Base-by-base conservation (phyloP, 2,329 filamentous ascomycete species). In the Scolecobasidium constrictum region DNA sequence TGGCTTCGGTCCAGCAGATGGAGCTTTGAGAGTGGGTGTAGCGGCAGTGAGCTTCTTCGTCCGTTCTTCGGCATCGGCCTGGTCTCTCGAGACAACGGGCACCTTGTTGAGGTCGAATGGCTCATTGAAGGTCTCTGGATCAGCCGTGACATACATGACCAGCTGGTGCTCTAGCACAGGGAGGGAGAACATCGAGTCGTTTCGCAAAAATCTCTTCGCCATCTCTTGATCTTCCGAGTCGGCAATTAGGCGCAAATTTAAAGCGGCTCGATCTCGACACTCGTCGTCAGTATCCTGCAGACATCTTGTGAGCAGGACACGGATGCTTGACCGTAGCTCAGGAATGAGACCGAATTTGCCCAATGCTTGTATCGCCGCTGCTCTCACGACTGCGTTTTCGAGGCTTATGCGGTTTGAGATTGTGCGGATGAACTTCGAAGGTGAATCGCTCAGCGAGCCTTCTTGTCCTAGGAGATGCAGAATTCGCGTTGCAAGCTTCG, bases 381-480 rank as follows among this genome's bases (percentile, higher is more conserved):
- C 92, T 52, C 92, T 78, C 16, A 98, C 88, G 49, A 95, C 87
- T 33, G 92, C 87, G 59, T 98, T 98, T 65, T 98, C 92, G 41
- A 98, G 69, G 13, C 98, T 92, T 17, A 98, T 90, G 46, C 92
- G 79, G 69, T 98, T 98, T 71, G 98, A 98, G 58, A 98, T 98
- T 65, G 96, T 98, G 45, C 92, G 85, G 53, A 98, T 94, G 62
- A 95, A 98, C 72, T 98, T 96, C 44, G 92, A 96, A 0, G 92
- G 92, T 55, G 95, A 86, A 13, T 85, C 81, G 3, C 90, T 95
- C 68, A 92, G 94, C 49, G 92, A 92, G 1, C 92, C 92, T 67
- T 98, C 92, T 20, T 90, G 74, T 54, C 92, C 92, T 35, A 98
- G 81, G 16, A 98, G 76, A 63, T 98, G 90, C 43, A 98, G 69